phyloP scores from a whole-genome alignment of 768 basidiomycete genomes.

The Boletellus emodensis region DNA sequence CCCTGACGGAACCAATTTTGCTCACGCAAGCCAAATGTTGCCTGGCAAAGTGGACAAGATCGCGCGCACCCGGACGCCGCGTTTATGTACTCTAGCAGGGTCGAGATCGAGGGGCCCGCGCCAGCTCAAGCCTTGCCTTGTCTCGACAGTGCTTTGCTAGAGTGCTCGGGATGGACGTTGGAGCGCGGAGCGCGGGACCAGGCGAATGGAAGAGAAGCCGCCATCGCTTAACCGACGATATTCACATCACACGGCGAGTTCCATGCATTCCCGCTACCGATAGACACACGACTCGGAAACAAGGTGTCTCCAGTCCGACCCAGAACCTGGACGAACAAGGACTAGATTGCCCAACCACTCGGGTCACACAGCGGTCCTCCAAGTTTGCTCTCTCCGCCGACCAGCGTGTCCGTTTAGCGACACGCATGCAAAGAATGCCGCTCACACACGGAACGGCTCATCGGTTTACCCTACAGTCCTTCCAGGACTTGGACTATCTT shows the following conservation, averaged over 20 bases:
- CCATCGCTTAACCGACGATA: conserved; percentile 9
- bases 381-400: neutral
- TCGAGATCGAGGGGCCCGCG: too few relatives aligned
- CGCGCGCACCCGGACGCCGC: neutral
- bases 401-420: neutral
- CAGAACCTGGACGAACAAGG: conserved; percentile 4
- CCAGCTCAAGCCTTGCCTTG: too few relatives aligned
- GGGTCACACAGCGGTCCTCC: conserved; percentile 10
- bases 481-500: conserved; percentile 66
- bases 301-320: neutral
- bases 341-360: neutral
- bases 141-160: too few relatives aligned
- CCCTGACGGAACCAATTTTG: conserved; percentile 20
- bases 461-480: conserved; percentile 35
- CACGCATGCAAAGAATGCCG: too few relatives aligned
- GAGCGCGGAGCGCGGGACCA: conserved; percentile 15
- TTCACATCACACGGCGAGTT: conserved; percentile 20
- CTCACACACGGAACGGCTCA: neutral
- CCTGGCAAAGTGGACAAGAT: conserved; percentile 16
- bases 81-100: neutral
- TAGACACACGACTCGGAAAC: neutral
- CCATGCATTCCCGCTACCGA: neutral
- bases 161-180: conserved; percentile 7
- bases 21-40: conserved; percentile 22
- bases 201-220: conserved; percentile 15